Conservation (phyloP, 176 grass and related monocot genomes). For the Saccharum officinarum region DNA sequence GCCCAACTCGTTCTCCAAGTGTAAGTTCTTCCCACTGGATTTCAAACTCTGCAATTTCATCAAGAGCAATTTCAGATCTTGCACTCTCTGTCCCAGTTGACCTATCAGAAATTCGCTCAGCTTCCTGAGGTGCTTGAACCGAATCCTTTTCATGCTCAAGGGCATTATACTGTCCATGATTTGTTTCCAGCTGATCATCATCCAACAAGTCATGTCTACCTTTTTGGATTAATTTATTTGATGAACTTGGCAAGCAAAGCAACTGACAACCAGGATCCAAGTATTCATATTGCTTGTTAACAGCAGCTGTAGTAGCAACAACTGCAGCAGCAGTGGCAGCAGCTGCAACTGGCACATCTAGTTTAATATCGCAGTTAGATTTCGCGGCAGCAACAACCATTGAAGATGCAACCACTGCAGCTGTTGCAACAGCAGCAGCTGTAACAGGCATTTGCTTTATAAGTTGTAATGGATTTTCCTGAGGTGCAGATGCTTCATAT, state of each 20-base stretch:
- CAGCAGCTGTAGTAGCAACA: conserved; percentile 92
- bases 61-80: conserved; percentile 80
- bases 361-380: conserved; percentile 77
- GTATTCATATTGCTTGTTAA: conserved; percentile 63
- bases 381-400: conserved; percentile 95
- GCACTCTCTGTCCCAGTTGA: conserved; percentile 79
- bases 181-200: conserved; percentile 49
- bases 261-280: conserved; percentile 49
- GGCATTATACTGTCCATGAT: conserved; percentile 51
- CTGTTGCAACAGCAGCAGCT: conserved; percentile 95
- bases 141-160: conserved; percentile 47
- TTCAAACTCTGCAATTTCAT: conserved; percentile 89
- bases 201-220: conserved; percentile 43
- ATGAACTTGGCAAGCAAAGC: conserved; percentile 51
- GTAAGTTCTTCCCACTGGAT: conserved; percentile 95
- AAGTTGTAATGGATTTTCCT: conserved; percentile 48
- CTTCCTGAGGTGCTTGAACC: conserved; percentile 54
- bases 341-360: conserved; percentile 76
- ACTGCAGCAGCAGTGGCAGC: conserved; percentile 97
- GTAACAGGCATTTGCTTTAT: conserved; percentile 82
- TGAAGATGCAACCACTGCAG: conserved; percentile 95
- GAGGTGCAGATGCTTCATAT: conserved; percentile 34
- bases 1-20: conserved; percentile 86
- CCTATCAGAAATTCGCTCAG: conserved; percentile 74
- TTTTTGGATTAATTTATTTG: conserved; percentile 40